phyloP scores from a whole-genome alignment of 176 grass and related monocot genomes.

The Bromus sterilis region DNA sequence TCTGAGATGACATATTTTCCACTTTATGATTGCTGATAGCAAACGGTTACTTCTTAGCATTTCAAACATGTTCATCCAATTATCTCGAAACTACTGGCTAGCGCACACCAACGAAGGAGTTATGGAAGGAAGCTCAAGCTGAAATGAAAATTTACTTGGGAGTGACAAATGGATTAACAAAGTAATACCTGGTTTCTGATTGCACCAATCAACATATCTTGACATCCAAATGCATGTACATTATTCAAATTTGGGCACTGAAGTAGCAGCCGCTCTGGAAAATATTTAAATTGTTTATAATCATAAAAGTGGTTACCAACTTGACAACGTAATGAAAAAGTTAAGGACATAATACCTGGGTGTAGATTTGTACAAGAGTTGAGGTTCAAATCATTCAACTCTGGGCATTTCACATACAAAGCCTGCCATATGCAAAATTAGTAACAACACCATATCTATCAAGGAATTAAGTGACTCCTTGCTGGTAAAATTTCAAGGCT shows the following conservation, averaged over 20 bases:
- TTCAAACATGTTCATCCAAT: neutral
- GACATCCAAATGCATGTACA: constrained; percentile 86
- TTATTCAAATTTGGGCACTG: constrained; percentile 84
- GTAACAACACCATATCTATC: neutral
- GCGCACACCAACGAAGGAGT: neutral
- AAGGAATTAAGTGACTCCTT: neutral
- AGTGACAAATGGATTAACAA: neutral
- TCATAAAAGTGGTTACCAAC: neutral
- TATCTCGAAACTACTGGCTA: neutral
- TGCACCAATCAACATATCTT: constrained; percentile 89
- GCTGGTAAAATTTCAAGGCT: constrained; percentile 11
- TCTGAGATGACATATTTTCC: neutral
- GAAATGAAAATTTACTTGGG: neutral
- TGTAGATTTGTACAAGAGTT: constrained; percentile 90
- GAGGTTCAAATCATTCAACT: constrained; percentile 90
- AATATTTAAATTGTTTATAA: constrained; percentile 16
- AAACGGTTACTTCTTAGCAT: constrained; percentile 1
- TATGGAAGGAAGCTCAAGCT: neutral
- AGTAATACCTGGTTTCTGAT: constrained; percentile 86
- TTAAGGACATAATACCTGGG: constrained; percentile 51
- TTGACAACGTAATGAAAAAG: neutral
- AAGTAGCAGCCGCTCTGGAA: constrained; percentile 76
- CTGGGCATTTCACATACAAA: constrained; percentile 83
- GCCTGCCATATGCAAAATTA: constrained; percentile 45
- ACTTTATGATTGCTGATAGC: neutral